Evolutionary conservation across 2,329 filamentous ascomycete species (phyloP).

Genomic region (Hypoxylon sp.): DNA sequence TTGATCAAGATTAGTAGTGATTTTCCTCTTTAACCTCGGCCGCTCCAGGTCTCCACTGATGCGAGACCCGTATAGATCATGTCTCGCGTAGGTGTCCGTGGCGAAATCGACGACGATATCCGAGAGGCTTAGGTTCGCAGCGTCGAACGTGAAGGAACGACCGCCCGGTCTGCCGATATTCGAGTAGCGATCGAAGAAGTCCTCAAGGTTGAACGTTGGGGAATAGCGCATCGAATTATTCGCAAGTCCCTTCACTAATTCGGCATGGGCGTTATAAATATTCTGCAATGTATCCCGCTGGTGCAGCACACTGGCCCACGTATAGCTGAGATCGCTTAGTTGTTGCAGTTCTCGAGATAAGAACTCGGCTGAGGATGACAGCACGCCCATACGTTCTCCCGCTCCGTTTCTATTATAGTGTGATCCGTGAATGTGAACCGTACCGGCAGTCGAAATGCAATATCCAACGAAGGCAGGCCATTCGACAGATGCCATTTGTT

Average conservation of each 20-base stretch:
- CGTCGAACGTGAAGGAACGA: conserved; percentile 74
- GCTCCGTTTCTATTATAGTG: conserved; percentile 74
- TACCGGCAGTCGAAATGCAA: conserved; percentile 87
- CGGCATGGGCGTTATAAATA: conserved; percentile 82
- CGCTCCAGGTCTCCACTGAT: conserved; percentile 50
- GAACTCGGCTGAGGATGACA: conserved; percentile 74
- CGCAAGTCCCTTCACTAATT: conserved; percentile 79
- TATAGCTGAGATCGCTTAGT: conserved; percentile 77
- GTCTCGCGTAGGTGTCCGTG: conserved; percentile 66
- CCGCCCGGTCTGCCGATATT: conserved; percentile 70
- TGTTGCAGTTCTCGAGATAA: conserved; percentile 84
- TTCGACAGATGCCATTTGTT: conserved; percentile 79
- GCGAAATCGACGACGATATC: conserved; percentile 74
- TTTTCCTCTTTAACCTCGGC: conserved; percentile 64
- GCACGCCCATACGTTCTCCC: conserved; percentile 70
- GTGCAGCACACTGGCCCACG: conserved; percentile 83
- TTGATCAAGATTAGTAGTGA: conserved; percentile 55
- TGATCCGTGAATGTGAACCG: conserved; percentile 87
- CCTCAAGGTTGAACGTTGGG: conserved; percentile 85
- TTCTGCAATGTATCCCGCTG: conserved; percentile 82
- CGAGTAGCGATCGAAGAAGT: conserved; percentile 86
- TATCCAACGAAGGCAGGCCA: conserved; percentile 91
- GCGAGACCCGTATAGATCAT: conserved; percentile 62
- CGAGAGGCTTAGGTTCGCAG: conserved; percentile 77
- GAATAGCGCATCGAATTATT: conserved; percentile 79